Percentiles rank a stretch among this genome's conserved stretches.
Conservation (phyloP, 345 rosid genomes). For the Clausena lansium region DNA sequence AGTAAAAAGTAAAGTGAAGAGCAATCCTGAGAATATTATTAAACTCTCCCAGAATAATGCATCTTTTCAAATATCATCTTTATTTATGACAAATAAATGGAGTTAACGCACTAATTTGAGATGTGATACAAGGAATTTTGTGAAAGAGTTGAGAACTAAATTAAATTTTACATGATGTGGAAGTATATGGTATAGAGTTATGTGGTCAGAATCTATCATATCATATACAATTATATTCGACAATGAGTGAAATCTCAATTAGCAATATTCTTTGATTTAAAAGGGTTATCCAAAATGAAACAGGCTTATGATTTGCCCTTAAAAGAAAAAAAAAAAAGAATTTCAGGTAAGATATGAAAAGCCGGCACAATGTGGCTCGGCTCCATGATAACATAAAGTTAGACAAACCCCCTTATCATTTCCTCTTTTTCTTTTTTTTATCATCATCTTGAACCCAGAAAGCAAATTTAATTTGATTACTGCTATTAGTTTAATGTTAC, state of each 20-base stretch:
- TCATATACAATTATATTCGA: background rate
- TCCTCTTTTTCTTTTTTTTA: too few relatives aligned
- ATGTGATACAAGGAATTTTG: background rate
- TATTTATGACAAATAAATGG: background rate
- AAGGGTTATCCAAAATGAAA: background rate
- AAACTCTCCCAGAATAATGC: background rate
- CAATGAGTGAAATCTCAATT: background rate
- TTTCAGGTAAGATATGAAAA: slow-evolving; percentile 10
- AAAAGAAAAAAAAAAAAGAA: background rate
- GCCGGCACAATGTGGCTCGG: background rate
- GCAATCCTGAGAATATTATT: background rate
- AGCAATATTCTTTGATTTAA: background rate
- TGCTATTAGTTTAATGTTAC: background rate
- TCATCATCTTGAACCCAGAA: background rate
- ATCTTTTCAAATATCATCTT: background rate
- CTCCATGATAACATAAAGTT: background rate
- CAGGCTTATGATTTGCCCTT: background rate
- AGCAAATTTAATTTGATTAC: background rate
- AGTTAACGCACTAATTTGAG: background rate
- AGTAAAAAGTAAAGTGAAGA: background rate
- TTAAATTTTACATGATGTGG: background rate
- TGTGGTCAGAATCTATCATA: background rate
- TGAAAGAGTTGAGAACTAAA: background rate
- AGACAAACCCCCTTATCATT: background rate
- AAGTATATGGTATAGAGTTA: slow-evolving; percentile 3